These are phyloP conservation scores for Somion occarium DNA, from an alignment of 1,284 basidiomycete species.

Conservation along the genomic window DNA sequence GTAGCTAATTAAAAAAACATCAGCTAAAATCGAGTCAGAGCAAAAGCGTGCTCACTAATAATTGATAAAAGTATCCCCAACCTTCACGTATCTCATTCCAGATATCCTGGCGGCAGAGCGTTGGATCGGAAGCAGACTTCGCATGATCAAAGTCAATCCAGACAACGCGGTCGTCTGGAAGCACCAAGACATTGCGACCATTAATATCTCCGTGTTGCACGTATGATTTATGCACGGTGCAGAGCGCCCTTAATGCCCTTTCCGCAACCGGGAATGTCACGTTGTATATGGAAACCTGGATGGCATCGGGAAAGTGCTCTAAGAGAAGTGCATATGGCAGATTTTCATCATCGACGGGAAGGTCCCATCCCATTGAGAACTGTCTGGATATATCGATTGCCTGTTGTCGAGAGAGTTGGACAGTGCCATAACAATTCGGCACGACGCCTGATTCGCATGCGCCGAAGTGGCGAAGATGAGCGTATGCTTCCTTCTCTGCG, in stretches of 20 bases:
- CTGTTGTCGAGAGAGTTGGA: background rate
- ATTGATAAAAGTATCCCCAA: too few species aligned
- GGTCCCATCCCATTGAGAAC: background rate
- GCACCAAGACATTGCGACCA: background rate
- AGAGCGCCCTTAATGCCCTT: background rate
- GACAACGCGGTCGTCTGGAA: background rate
- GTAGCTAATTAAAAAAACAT: too few species aligned
- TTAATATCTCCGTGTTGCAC: conserved; percentile 1
- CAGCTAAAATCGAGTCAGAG: too few species aligned
- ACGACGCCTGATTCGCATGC: background rate
- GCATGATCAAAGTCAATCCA: conserved; percentile 2
- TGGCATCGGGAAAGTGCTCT: background rate
- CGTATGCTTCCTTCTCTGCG: background rate
- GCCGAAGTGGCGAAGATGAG: background rate
- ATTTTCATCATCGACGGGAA: background rate
- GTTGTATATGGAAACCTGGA: background rate
- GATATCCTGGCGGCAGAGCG: too few species aligned
- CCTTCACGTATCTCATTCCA: too few species aligned
- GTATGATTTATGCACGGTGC: background rate
- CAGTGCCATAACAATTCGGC: background rate
- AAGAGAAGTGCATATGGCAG: too few species aligned
- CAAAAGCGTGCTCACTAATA: too few species aligned
- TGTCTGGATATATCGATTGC: too few species aligned
- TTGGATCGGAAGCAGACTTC: background rate
- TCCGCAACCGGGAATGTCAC: background rate